These are phyloP conservation scores for Vaccinium myrtillus DNA, from an alignment of 148 eudicot genomes.

Conservation along the genomic window DNA sequence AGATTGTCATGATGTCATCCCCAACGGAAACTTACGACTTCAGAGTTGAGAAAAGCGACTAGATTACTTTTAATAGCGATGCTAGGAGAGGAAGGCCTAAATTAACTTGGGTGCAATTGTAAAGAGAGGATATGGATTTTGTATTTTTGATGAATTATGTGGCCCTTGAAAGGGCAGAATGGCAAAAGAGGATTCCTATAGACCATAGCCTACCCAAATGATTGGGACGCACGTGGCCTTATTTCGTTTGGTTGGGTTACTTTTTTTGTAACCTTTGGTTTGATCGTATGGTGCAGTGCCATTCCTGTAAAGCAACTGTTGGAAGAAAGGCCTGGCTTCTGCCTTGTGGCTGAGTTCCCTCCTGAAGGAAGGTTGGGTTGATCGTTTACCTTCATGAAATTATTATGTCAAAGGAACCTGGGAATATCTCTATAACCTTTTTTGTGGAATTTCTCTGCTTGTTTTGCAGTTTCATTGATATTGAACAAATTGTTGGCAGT, in stretches of 20 bases:
- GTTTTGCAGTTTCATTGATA: constrained; percentile 36
- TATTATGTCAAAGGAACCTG: not conserved
- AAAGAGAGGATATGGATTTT: too few relatives aligned
- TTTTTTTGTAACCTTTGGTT: not conserved
- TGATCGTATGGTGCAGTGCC: constrained; percentile 27
- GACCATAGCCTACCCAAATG: too few relatives aligned
- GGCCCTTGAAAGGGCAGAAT: too few relatives aligned
- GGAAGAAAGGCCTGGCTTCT: constrained; percentile 47
- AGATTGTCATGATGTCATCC: too few relatives aligned
- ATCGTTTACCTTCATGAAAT: not conserved
- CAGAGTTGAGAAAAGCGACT: too few relatives aligned
- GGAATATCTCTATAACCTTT: not conserved
- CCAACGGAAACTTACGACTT: too few relatives aligned
- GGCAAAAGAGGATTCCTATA: too few relatives aligned
- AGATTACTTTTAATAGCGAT: too few relatives aligned
- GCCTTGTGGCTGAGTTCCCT: constrained; percentile 57
- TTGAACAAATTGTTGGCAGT: constrained; percentile 43
- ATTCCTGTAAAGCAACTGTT: constrained; percentile 38
- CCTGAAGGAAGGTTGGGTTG: constrained; percentile 44
- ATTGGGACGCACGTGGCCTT: too few relatives aligned
- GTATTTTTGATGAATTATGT: too few relatives aligned
- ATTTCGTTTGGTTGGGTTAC: not conserved
- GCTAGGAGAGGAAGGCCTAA: too few relatives aligned
- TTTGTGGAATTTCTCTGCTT: not conserved
- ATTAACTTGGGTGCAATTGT: too few relatives aligned